Conservation (phyloP, 345 rosid species). For the thale cress (Arabidopsis thaliana) region DNA sequence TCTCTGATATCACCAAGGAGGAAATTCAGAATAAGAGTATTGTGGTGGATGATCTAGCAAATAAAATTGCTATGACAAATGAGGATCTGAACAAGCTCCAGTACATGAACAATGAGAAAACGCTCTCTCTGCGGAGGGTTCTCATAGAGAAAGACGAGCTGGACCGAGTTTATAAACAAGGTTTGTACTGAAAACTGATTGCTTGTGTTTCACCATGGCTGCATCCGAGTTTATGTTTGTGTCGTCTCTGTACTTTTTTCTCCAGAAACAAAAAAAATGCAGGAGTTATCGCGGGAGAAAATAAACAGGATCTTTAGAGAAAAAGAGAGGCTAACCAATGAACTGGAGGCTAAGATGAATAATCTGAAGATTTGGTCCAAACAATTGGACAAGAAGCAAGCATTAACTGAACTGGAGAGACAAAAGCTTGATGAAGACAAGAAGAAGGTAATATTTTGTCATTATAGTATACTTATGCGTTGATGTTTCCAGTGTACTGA, state of each 20-base stretch:
- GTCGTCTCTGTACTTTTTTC: constrained; percentile 34
- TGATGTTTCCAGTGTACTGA: constrained; percentile 32
- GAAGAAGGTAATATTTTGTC: constrained; percentile 59
- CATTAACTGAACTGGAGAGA: constrained; percentile 79
- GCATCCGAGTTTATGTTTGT: not conserved
- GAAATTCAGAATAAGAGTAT: constrained; percentile 39
- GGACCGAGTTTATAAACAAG: constrained; percentile 69
- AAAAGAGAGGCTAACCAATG: constrained; percentile 61
- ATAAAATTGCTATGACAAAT: constrained; percentile 64
- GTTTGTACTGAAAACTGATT: constrained; percentile 43
- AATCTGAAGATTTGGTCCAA: constrained; percentile 64
- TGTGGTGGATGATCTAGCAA: constrained; percentile 60
- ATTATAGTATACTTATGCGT: constrained; percentile 13
- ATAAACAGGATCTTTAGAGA: constrained; percentile 65
- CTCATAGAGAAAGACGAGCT: constrained; percentile 74
- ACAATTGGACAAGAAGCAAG: constrained; percentile 77
- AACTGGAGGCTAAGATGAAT: constrained; percentile 64
- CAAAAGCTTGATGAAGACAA: constrained; percentile 84
- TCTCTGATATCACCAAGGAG: constrained; percentile 62
- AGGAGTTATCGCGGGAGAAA: constrained; percentile 63
- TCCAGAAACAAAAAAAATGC: constrained; percentile 79
- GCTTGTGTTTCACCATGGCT: not conserved
- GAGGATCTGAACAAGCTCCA: constrained; percentile 57
- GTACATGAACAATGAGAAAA: constrained; percentile 60
- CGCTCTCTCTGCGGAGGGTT: constrained; percentile 60